phyloP scores from a whole-genome alignment of 257 asterid species.

The Galeopsis tetrahit region DNA sequence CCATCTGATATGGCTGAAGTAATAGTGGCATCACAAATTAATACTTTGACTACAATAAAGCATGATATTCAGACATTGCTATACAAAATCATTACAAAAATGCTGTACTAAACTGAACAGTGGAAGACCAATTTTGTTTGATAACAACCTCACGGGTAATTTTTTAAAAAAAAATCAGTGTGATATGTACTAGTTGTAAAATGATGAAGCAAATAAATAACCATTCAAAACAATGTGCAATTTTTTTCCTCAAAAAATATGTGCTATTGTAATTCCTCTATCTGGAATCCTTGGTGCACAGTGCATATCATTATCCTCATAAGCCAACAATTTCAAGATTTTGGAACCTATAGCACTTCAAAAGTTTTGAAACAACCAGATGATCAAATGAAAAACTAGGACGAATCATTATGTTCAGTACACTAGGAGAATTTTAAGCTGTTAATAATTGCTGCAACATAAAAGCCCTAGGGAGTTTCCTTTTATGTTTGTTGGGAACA shows the following conservation, averaged over 20 bases:
- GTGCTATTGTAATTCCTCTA: neutral
- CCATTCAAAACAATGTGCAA: neutral
- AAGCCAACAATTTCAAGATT: conserved; percentile 13
- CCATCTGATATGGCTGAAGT: conserved; percentile 75
- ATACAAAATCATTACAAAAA: neutral
- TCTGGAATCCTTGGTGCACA: conserved; percentile 11
- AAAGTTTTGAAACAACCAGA: conserved; percentile 20
- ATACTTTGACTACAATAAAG: conserved; percentile 11
- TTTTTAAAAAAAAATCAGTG: neutral
- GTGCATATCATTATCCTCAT: neutral
- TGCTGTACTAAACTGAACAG: neutral
- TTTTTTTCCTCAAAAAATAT: neutral
- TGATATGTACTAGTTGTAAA: neutral
- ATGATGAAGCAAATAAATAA: conserved; percentile 10
- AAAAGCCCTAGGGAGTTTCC: conserved; percentile 16
- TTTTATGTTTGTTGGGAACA: conserved; percentile 12
- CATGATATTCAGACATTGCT: neutral
- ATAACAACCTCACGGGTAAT: conserved; percentile 7
- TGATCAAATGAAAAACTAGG: conserved; percentile 10
- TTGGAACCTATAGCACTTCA: conserved; percentile 7
- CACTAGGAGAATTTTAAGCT: conserved; percentile 1
- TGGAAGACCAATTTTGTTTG: neutral
- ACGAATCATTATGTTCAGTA: conserved; percentile 3
- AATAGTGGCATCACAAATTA: conserved; percentile 29
- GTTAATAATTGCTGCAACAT: neutral